Conservation (phyloP, 805 yeast species). For the Metschnikowia orientalis region DNA sequence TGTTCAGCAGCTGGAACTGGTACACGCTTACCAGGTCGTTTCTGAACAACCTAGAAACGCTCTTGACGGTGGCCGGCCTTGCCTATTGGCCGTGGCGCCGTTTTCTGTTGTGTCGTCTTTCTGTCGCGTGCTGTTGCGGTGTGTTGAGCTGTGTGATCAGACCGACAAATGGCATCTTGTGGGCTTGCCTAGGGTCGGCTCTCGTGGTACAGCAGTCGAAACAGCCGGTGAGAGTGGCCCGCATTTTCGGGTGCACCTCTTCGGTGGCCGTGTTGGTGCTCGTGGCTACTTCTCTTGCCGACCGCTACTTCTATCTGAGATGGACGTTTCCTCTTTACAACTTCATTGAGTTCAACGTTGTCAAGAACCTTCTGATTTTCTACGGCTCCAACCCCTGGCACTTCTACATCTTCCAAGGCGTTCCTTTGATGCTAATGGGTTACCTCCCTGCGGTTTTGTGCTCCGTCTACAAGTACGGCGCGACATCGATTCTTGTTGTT, state of each 20-base stretch:
- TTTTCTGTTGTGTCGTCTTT: conserved; percentile 16
- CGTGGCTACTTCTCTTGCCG: conserved; percentile 25
- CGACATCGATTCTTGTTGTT: conserved; percentile 18
- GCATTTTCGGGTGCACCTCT: conserved; percentile 8
- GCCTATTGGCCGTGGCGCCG: conserved; percentile 66
- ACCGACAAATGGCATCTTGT: conserved; percentile 78
- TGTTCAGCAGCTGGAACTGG: conserved; percentile 77
- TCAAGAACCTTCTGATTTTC: conserved; percentile 67
- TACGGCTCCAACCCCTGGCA: conserved; percentile 85
- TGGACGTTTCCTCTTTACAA: conserved; percentile 59
- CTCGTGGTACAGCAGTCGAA: conserved; percentile 11
- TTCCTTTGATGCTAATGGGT: conserved; percentile 71
- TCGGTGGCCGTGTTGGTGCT: conserved; percentile 31
- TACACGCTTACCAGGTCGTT: conserved; percentile 77
- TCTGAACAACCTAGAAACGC: conserved; percentile 77
- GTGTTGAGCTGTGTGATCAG: conserved; percentile 65
- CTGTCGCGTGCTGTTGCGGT: conserved; percentile 47
- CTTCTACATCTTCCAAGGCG: conserved; percentile 76
- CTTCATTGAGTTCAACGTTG: conserved; percentile 74
- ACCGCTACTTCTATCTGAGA: conserved; percentile 55
- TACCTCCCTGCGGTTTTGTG: conserved; percentile 56
- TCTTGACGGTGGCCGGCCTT: conserved; percentile 62
- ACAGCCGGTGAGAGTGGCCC: conserved; percentile 7
- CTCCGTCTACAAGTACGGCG: conserved; percentile 11
- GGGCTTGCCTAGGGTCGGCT: conserved; percentile 59